phyloP scores from a whole-genome alignment of 2,329 filamentous ascomycete species.

The Alternaria conjuncta region DNA sequence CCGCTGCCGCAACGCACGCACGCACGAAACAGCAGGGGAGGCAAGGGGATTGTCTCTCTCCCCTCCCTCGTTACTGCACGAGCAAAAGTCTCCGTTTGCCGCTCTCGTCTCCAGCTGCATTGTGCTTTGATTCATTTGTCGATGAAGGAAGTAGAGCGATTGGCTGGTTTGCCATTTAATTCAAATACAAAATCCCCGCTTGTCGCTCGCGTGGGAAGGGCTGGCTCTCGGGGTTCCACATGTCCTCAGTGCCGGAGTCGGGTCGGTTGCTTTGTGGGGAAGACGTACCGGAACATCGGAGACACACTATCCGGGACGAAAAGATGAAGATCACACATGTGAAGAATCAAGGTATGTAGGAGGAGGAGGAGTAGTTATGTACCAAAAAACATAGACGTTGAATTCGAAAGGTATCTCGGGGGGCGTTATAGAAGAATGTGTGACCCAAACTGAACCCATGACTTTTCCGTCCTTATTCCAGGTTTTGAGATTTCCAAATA shows the following conservation, averaged over 20 bases:
- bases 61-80: background rate
- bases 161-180: background rate
- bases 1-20: conserved; percentile 1
- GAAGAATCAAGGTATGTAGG: background rate
- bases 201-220: conserved; percentile 3
- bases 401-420: conserved; percentile 26
- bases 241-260: conserved; percentile 16
- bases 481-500: conserved; percentile 8
- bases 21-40: background rate
- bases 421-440: conserved; percentile 19
- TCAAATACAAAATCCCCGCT: background rate
- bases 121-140: background rate
- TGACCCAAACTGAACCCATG: conserved; percentile 18
- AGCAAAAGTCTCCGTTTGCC: background rate
- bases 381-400: conserved; percentile 8
- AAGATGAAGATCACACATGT: background rate
- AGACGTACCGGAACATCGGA: conserved; percentile 1
- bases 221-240: background rate
- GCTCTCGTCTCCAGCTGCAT: background rate
- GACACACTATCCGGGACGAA: background rate
- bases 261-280: conserved; percentile 20
- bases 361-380: background rate
- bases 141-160: conserved; percentile 6
- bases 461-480: conserved; percentile 24
- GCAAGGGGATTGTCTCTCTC: background rate